Evolutionary conservation across 1,284 basidiomycete genomes (phyloP).

Genomic region (Cutaneotrichosporon sp.): DNA sequence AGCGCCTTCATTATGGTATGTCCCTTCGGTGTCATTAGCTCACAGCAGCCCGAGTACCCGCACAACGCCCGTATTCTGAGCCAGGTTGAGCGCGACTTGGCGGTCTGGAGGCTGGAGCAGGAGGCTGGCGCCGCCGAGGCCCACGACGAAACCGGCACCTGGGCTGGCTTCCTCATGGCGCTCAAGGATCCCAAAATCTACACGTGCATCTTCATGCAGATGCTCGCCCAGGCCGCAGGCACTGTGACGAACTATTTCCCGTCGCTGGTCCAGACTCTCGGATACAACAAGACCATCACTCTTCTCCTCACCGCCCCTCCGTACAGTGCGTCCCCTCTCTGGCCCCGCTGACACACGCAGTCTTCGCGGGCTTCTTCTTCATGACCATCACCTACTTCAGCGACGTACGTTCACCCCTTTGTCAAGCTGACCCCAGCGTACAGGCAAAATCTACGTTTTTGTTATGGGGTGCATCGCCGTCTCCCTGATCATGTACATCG

Average conservation of each 20-base stretch:
- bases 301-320: constrained; percentile 44
- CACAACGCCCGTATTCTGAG: constrained; percentile 34
- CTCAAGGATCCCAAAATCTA: constrained; percentile 35
- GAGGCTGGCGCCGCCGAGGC: constrained; percentile 36
- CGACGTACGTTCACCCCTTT: background rate
- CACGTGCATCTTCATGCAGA: constrained; percentile 23
- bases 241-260: constrained; percentile 43
- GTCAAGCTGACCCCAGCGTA: background rate
- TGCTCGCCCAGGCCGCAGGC: constrained; percentile 18
- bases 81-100: constrained; percentile 30
- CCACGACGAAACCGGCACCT: constrained; percentile 26
- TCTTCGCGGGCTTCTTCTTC: constrained; percentile 33
- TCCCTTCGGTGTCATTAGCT: too few relatives aligned
- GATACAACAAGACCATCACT: constrained; percentile 41
- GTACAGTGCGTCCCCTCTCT: too few relatives aligned
- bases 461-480: constrained; percentile 22
- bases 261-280: constrained; percentile 30
- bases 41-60: constrained; percentile 37
- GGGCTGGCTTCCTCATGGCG: constrained; percentile 30
- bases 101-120: constrained; percentile 36
- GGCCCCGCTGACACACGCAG: too few relatives aligned
- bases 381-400: background rate
- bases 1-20: constrained; percentile 33
- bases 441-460: constrained; percentile 22
- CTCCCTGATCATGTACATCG: constrained; percentile 66